Evolutionary conservation across 1,284 basidiomycete species (phyloP).

Genomic region (Psilocybe mexicana): DNA sequence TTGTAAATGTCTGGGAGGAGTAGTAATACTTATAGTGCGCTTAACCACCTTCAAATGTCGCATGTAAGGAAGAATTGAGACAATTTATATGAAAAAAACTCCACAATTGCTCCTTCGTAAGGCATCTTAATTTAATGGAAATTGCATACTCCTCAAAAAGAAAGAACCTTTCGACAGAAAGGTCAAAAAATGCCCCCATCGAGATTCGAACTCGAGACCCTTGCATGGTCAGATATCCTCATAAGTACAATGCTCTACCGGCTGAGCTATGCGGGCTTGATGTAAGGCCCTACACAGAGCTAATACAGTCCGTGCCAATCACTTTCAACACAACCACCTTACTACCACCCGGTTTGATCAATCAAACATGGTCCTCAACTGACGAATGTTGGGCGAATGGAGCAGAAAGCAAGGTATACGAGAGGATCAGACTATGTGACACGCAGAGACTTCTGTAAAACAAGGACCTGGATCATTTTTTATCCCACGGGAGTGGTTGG

Average conservation of each 20-base stretch:
- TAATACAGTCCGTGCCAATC: not conserved
- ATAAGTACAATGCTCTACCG: constrained; percentile 60
- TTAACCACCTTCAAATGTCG: too few species aligned
- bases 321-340: not conserved
- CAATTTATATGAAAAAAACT: too few species aligned
- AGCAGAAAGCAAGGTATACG: not conserved
- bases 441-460: not conserved
- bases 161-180: not conserved
- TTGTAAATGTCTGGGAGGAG: constrained; percentile 57
- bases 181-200: constrained; percentile 39
- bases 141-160: not conserved
- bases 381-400: too few species aligned
- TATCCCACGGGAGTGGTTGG: constrained; percentile 12
- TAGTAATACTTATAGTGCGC: not conserved
- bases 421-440: not conserved
- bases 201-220: constrained; percentile 55
- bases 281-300: not conserved
- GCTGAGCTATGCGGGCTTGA: constrained; percentile 50
- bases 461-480: not conserved
- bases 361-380: too few species aligned
- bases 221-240: constrained; percentile 49
- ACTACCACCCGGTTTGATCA: too few species aligned
- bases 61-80: too few species aligned
- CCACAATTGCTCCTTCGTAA: too few species aligned
- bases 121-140: too few species aligned